These are phyloP conservation scores for Phascolomyces articulosus DNA, from an alignment of 371 early-diverging fungal species.

Conservation along the genomic window DNA sequence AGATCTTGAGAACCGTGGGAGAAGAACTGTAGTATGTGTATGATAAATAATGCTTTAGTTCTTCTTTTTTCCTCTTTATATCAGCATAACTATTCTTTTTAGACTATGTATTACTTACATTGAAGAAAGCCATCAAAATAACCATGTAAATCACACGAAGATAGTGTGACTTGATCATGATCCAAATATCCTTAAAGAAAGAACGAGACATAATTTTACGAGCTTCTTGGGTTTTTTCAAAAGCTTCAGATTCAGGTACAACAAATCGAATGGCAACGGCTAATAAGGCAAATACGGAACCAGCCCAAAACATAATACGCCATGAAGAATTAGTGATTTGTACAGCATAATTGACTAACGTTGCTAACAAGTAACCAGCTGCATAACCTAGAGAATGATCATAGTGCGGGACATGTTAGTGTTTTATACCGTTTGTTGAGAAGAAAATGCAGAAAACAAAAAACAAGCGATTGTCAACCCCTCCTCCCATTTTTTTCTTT, in stretches of 20 bases:
- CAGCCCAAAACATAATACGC: conserved; percentile 75
- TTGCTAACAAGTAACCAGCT: conserved; percentile 67
- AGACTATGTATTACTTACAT: conserved; percentile 15
- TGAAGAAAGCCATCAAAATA: conserved; percentile 63
- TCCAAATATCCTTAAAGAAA: conserved; percentile 39
- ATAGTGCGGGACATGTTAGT: too few relatives aligned
- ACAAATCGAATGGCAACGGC: conserved; percentile 61
- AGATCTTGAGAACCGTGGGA: conserved; percentile 76
- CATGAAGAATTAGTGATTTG: conserved; percentile 53
- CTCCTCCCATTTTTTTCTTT: neutral
- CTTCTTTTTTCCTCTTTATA: neutral
- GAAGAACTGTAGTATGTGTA: conserved; percentile 40
- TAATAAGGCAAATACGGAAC: conserved; percentile 63
- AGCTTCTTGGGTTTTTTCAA: conserved; percentile 45
- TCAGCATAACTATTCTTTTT: neutral
- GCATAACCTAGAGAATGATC: conserved; percentile 71
- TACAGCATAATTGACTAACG: conserved; percentile 61
- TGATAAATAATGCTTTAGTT: neutral
- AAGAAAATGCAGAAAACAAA: too few relatives aligned
- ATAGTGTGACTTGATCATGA: conserved; percentile 59
- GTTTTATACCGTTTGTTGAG: too few relatives aligned
- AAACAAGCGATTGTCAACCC: neutral
- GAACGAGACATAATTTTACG: conserved; percentile 35
- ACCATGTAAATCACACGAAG: conserved; percentile 63
- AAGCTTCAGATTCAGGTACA: conserved; percentile 69